Base-by-base conservation (phyloP, 495 filamentous ascomycete species). In the Neurospora terricola region DNA sequence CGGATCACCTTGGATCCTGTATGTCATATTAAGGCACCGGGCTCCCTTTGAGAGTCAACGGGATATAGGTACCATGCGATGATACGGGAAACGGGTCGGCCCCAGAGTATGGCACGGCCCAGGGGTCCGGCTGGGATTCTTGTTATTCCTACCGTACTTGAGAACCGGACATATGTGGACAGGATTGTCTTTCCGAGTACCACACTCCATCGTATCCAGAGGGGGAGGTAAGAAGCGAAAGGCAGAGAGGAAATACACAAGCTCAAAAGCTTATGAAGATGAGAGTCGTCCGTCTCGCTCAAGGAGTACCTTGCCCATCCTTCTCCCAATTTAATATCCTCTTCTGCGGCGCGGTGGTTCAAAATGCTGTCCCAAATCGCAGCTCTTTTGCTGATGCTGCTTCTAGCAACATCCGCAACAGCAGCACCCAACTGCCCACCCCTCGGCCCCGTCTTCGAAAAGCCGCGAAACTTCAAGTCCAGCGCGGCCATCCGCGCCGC, bases 401-500 rank as follows among this genome's bases (percentile, higher is more conserved):
- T 74, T 6, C 48, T 75, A 37, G 68, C 59, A 10, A 62, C 72
- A 42, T 37, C 70, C 11, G 23, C 70, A 4, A 73, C 69, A 2
- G 80, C 77, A 37, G 79, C 77, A 16, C 77, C 78, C 11, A 81
- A 81, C 48, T 89, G 86, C 72, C 87, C 86, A 5, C 81, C 87
- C 4, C 81, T 84, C 18, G 86, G 86, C 0, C 82, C 86, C 2
- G 82, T 80, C 27, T 89, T 83, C 73, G 82, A 85, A 54, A 81
- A 83, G 27, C 83, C 84, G 6, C 78, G 62, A 38, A 80, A 79
- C 66, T 78, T 85, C n/a, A 78, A 78, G 2, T 76, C 77, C 21
- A 80, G 76, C 37, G 70, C 77, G 2, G 75, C 74, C 27, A 80
- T 86, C 37, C 76, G 78, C 66, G 73, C 76, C 5, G 83, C 80